Conservation (phyloP, 805 yeast species). For the Ogataea dorogensis region DNA sequence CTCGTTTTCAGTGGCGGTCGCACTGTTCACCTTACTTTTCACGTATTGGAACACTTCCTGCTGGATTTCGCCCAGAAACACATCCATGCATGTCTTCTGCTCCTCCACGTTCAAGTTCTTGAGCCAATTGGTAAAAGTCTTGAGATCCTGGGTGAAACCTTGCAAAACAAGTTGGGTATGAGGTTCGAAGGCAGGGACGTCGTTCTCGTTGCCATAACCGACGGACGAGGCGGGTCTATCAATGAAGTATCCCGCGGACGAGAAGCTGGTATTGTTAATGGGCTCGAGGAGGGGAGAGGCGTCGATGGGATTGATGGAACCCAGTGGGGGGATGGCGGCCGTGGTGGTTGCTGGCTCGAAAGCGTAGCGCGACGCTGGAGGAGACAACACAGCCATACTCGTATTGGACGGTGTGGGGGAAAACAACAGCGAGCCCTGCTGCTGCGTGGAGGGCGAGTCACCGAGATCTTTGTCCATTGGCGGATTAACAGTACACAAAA, state of each 20-base stretch:
- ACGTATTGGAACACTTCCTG: constrained; percentile 45
- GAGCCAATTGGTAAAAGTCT: constrained; percentile 47
- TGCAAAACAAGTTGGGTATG: constrained; percentile 29
- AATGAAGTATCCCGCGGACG: constrained; percentile 14
- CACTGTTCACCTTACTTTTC: constrained; percentile 40
- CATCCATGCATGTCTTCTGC: constrained; percentile 45
- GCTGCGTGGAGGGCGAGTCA: constrained; percentile 19
- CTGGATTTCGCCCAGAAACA: constrained; percentile 44
- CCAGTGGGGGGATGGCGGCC: constrained; percentile 27
- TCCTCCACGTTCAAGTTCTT: constrained; percentile 46
- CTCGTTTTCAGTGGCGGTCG: constrained; percentile 15
- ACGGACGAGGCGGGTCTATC: constrained; percentile 19
- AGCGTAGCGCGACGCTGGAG: constrained; percentile 40
- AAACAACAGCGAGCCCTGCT: constrained; percentile 17
- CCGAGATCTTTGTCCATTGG: constrained; percentile 18
- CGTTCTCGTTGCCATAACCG: constrained; percentile 23
- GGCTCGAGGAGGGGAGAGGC: constrained; percentile 22
- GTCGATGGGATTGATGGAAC: constrained; percentile 13
- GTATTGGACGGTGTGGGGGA: constrained; percentile 27
- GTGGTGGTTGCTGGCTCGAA: constrained; percentile 29
- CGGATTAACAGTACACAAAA: constrained; percentile 8
- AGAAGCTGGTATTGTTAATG: constrained; percentile 9
- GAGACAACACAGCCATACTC: constrained; percentile 41
- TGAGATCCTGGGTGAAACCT: constrained; percentile 43
- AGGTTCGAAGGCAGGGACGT: constrained; percentile 35